Evolutionary conservation across 306 rosid species (phyloP), one percentile per base, ranked within the genome.

Genomic region (Alnus rubra): DNA sequence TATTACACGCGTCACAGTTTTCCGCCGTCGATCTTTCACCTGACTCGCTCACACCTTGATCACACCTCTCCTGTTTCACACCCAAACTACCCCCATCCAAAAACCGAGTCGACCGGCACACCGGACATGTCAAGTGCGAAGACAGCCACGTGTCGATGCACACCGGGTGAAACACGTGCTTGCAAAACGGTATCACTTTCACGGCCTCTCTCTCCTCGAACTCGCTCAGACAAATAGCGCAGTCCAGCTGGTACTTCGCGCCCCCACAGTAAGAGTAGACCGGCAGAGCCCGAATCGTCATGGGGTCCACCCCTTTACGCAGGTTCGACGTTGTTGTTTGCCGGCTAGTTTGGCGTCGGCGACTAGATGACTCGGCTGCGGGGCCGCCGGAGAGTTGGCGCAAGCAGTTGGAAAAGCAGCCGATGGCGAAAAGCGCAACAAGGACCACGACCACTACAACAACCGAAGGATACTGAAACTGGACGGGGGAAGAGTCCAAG

Each of bases 61-160:
- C 45, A 5, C 45, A 42, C 45, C 8, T 42, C 45, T 42, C 45
- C 45, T 5, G 45, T 1, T 5, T 42, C 45, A 42, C 45, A 5
- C 45, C 45, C 45, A 33, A 33, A 33, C 7, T 6, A 42, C 7
- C 45, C 5, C 45, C 45, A 7, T 19, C 59, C 1, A 68, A 69
- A 1, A 84, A 13, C 10, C 11, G 31, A 1, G 70, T 74, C 7
- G 90, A 81, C 49, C 90, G 81, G 82, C 93, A 89, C 13, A 91
- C 64, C 0, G 93, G 96, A 44, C 93, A 87, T 0, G 89, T 75
- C 84, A 86, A 81, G 78, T 87, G 96, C 35, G 74, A 28, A 4
- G 19, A 13, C 0, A 91, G 88, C 93, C 96, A 91, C 81, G 73
- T 55, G 84, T 91, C 89, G 9, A 91, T 71, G 30, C 96, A 89